Base-by-base conservation (phyloP, 805 yeast genomes). In the Suhomyces pyralidae region DNA sequence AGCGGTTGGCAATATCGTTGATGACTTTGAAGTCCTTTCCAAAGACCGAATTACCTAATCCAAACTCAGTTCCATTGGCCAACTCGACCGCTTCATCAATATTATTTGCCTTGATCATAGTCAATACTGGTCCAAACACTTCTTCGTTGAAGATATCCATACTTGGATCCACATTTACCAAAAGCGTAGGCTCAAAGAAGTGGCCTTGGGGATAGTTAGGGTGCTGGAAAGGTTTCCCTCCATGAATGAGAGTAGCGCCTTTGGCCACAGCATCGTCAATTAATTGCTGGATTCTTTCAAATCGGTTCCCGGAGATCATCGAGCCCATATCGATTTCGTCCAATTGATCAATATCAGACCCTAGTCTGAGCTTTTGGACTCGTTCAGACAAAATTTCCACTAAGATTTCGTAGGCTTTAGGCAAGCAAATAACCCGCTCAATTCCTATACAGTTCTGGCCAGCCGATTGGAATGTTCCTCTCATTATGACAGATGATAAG, bases 361-460 rank as follows among this genome's bases (percentile, higher is more conserved):
- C 99, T 7, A 91, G 64, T 46, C 97, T 76, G 49, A 94, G 68
- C 32, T 73, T 63, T 5, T 79, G 74, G 19, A 94, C 82, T 52
- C 94, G 78, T 30, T 76, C 68, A 1, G 78, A 59, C 43, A 94
- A 73, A 8, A 82, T 80, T 0, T 72, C 70, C 1, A 86, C 85
- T 42, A 94, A 70, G 43, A 70, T 62, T 20, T 82, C 85, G 69
- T 94, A 92, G 25, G 83, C 81, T 42, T 75, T 74, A 5, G 87
- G 88, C 45, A 90, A 78, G 36, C 92, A 90, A 56, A 94, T 86
- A 6, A 94, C 96, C 53, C 99, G 80, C 72, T 94, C 99, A 51
- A 94, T 88, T 38, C 99, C 98, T 63, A 94, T 94, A 73, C 99
- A 94, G 67, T 94, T 94, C 71, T 94, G 99, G 10, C 99, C 99